A percentile compares a stretch with the other conserved stretches of the same genome.
Evolutionary conservation across 441 rosid species (phyloP).

Genomic region (Eruca vesicaria): DNA sequence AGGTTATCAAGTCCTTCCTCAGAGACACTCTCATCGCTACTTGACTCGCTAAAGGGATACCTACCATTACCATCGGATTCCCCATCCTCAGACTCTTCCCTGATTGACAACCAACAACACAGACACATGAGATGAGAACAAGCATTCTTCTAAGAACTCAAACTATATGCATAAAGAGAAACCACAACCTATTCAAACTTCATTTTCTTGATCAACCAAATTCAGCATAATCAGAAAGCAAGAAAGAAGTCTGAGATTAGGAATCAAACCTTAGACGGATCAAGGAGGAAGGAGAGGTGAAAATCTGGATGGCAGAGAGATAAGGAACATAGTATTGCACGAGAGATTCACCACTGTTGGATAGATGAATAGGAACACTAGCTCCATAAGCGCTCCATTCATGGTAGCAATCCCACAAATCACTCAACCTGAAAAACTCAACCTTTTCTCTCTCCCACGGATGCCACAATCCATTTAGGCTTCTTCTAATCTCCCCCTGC

Average conservation of each 20-base stretch:
- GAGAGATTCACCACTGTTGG: conserved; percentile 51
- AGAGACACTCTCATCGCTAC: conserved; percentile 76
- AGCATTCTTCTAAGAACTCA: no score
- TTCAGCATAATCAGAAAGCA: not conserved
- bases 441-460: conserved; percentile 80
- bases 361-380: conserved; percentile 63
- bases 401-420: conserved; percentile 80
- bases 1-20: conserved; percentile 72
- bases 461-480: conserved; percentile 75
- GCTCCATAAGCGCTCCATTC: conserved; percentile 99
- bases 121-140: not conserved
- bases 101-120: conserved; percentile 16
- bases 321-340: conserved; percentile 92
- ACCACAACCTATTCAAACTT: not conserved
- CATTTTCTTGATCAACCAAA: not conserved
- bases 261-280: conserved; percentile 50
- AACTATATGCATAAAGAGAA: not conserved
- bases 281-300: conserved; percentile 61
- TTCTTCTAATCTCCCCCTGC: conserved; percentile 76
- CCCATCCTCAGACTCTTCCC: conserved; percentile 70
- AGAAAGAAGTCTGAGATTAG: not conserved
- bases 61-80: conserved; percentile 61
- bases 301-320: conserved; percentile 86
- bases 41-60: conserved; percentile 61
- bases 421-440: conserved; percentile 65